Evolutionary conservation across 345 rosid genomes (phyloP), one percentile per base, ranked within the genome.

Genomic region (Brassica nigra): DNA sequence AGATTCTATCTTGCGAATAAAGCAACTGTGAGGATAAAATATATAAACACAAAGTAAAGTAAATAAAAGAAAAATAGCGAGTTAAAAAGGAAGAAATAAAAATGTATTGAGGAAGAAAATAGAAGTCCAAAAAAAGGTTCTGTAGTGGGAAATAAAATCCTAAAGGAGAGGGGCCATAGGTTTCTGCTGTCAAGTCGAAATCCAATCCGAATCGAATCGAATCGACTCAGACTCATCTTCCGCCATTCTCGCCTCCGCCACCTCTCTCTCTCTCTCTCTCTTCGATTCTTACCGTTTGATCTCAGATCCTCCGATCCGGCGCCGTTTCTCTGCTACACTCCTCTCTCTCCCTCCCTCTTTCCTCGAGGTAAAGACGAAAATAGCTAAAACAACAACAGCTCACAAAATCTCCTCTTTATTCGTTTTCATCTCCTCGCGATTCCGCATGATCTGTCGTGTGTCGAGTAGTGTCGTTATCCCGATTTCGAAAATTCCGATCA

Each of bases 241-340:
- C 79, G 71, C 83, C 75, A 78, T 75, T 76, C 23, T 33, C 80
- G 75, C 66, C 80, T 52, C 44, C 73, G 39, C 62, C 63, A 10
- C 57, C 66, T 12, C 80, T 76, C 66, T 44, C 68, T 71, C 80
- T 76, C 77, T 66, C 68, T 54, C 54, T 62, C 70, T 70, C 37
- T 16, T 58, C 73, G 44, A 11, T 66, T 76, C 76, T 71, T 65
- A 73, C 81, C 36, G 7, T 68, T 29, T 66, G 6, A 61, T 39
- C 73, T 29, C 67, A 67, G 69, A 82, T 74, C 78, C 69, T 74
- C 73, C 66, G 82, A 82, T 78, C 80, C 79, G 80, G 73, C 79
- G 85, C 70, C 77, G 76, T 74, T 74, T 69, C 79, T 63, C 20
- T 44, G 67, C 78, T 67, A 47, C 81, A 66, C 77, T 69, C 31